Evolutionary conservation across 345 rosid species (phyloP).

Genomic region (Excoecaria cochinchinensis): DNA sequence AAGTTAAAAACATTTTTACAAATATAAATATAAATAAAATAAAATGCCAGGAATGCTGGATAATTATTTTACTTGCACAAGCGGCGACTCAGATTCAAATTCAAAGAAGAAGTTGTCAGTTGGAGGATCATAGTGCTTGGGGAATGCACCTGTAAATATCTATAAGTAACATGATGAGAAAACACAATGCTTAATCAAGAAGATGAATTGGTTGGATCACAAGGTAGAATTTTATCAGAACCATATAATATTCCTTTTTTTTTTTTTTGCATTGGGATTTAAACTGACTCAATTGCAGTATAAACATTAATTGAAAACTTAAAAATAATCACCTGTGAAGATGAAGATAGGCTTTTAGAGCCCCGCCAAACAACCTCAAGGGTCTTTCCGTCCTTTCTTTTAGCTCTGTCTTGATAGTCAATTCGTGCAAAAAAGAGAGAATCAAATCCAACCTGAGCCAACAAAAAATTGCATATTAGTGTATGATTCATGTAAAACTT

Average conservation of each 20-base stretch:
- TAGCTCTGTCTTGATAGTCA: conserved; percentile 89
- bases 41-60: background rate
- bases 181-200: too few relatives aligned
- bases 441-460: conserved; percentile 78
- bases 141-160: conserved; percentile 98
- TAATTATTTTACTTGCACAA: conserved; percentile 65
- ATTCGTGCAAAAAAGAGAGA: conserved; percentile 88
- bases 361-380: conserved; percentile 97
- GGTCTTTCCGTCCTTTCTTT: conserved; percentile 74
- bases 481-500: too few relatives aligned
- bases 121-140: conserved; percentile 90
- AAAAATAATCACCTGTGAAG: conserved; percentile 55
- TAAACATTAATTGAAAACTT: too few relatives aligned
- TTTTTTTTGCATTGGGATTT: too few relatives aligned
- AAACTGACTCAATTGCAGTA: too few relatives aligned
- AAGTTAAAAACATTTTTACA: too few relatives aligned
- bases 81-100: conserved; percentile 60
- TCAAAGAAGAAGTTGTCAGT: conserved; percentile 86
- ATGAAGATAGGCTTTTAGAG: conserved; percentile 83
- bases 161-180: conserved; percentile 22
- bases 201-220: too few relatives aligned
- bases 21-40: too few relatives aligned
- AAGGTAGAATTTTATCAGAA: too few relatives aligned
- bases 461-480: too few relatives aligned
- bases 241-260: background rate